Conservation (phyloP, 345 rosid genomes). For the Populus nigra region DNA sequence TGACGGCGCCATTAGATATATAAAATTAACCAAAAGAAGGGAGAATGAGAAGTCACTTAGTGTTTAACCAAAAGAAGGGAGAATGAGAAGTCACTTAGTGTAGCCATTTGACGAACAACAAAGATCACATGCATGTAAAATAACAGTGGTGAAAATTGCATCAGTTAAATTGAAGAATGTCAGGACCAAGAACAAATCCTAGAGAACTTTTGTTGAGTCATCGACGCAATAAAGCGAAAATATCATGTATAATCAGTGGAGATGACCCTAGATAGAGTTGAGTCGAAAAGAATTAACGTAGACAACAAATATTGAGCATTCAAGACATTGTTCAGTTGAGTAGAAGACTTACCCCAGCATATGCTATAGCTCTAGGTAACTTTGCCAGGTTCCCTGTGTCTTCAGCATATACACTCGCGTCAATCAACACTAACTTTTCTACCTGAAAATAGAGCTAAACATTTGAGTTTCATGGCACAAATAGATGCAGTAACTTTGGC, state of each 20-base stretch:
- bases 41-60: too few species aligned
- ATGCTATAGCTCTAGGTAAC: slow-evolving; percentile 69
- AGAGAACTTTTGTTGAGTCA: neutral
- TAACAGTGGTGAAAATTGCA: too few species aligned
- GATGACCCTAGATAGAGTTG: neutral
- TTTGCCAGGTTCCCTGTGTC: slow-evolving; percentile 80
- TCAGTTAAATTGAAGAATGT: neutral
- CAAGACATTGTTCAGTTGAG: slow-evolving; percentile 5
- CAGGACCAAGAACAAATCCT: neutral
- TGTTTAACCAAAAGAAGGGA: too few species aligned
- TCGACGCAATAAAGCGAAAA: neutral
- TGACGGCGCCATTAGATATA: too few species aligned
- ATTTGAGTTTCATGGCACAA: neutral
- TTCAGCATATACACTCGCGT: slow-evolving; percentile 90
- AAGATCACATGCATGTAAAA: too few species aligned
- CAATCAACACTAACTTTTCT: slow-evolving; percentile 70
- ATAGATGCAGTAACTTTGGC: neutral
- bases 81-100: too few species aligned
- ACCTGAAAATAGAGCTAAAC: slow-evolving; percentile 40
- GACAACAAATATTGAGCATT: neutral
- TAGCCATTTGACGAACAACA: too few species aligned
- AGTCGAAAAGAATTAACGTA: neutral
- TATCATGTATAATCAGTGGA: neutral
- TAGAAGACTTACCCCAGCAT: slow-evolving; percentile 65
- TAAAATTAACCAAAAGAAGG: too few species aligned